Evolutionary conservation across 83 land plant species (phyloP).

Genomic region (Larix sibirica): DNA sequence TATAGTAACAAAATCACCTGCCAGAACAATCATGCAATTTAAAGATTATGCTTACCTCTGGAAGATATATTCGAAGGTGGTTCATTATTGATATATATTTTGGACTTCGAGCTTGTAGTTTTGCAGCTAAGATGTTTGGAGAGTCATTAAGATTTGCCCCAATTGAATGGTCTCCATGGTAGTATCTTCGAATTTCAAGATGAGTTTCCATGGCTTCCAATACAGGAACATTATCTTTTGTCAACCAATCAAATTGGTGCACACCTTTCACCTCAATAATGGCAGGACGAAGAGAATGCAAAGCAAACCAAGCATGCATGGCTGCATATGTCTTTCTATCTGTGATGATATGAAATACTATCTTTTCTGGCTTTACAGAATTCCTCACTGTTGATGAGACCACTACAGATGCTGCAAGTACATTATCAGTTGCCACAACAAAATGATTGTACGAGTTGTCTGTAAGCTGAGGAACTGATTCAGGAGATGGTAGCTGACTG

Average conservation of each 20-base stretch:
- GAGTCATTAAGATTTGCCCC: slow-evolving; percentile 45
- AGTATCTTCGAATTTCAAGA: slow-evolving; percentile 40
- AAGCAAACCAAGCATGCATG: slow-evolving; percentile 97
- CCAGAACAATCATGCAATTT: too few species aligned
- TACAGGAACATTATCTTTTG: slow-evolving; percentile 55
- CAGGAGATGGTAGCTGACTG: slow-evolving; percentile 71
- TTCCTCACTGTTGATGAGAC: slow-evolving; percentile 59
- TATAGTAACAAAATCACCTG: too few species aligned
- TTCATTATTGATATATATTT: slow-evolving; percentile 75
- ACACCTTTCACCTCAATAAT: slow-evolving; percentile 88
- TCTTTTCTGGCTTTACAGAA: slow-evolving; percentile 51
- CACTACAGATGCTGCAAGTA: slow-evolving; percentile 86
- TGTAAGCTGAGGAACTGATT: slow-evolving; percentile 56
- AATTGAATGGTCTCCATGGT: slow-evolving; percentile 42
- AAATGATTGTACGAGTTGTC: slow-evolving; percentile 61
- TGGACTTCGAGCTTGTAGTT: slow-evolving; percentile 61
- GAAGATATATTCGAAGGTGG: slow-evolving; percentile 84
- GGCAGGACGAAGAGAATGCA: slow-evolving; percentile 62
- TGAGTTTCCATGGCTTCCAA: slow-evolving; percentile 70
- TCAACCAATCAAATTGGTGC: slow-evolving; percentile 87
- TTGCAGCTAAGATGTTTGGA: slow-evolving; percentile 40
- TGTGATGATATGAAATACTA: slow-evolving; percentile 86
- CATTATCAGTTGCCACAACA: slow-evolving; percentile 79
- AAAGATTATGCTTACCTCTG: slow-evolving; percentile 32
- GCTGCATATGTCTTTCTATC: slow-evolving; percentile 91